These are phyloP conservation scores for Glycine tomentella DNA, from an alignment of 306 rosid species.

Conservation along the genomic window DNA sequence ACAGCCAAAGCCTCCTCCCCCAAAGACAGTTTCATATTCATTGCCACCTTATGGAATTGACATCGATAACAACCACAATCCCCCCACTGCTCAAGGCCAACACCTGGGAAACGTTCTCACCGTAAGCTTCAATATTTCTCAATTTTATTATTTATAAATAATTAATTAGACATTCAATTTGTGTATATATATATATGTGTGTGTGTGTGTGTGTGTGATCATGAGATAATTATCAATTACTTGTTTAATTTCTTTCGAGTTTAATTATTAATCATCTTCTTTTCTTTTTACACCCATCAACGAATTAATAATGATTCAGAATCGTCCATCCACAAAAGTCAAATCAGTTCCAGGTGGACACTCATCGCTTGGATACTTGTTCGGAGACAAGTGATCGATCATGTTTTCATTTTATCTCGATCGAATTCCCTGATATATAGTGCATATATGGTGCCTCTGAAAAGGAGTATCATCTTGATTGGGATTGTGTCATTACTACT, in stretches of 20 bases:
- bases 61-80: background rate
- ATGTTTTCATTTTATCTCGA: no score
- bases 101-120: conserved; percentile 63
- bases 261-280: no score
- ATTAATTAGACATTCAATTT: no score
- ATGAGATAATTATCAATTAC: no score
- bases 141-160: background rate
- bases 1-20: conserved; percentile 50
- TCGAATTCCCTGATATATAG: no score
- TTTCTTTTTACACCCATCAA: no score
- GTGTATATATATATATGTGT: no score
- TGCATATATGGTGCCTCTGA: no score
- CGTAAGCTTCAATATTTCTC: conserved; percentile 41
- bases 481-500: no score
- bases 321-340: conserved; percentile 79
- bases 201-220: no score
- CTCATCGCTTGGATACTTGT: conserved; percentile 86
- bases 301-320: conserved; percentile 46
- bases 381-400: conserved; percentile 69
- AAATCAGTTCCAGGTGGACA: conserved; percentile 82
- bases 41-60: conserved; percentile 69
- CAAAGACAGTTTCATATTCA: conserved; percentile 31
- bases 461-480: no score
- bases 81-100: conserved; percentile 45
- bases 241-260: no score